phyloP scores from a whole-genome alignment of 2,329 filamentous ascomycete species.

The Colletotrichum sp. region DNA sequence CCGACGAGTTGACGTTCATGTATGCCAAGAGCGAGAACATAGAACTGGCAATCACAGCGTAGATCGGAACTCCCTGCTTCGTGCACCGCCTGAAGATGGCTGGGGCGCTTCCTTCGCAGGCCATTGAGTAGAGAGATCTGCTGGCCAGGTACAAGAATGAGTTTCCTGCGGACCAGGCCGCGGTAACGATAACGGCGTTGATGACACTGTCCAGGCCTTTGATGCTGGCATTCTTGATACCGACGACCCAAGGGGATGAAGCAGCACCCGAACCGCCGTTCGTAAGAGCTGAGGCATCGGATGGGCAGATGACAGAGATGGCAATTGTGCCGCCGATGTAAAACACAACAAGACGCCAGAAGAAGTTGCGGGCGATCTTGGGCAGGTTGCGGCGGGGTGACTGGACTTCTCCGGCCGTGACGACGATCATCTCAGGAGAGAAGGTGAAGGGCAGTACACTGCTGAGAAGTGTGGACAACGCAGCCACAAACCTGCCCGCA shows the following conservation, averaged over 20 bases:
- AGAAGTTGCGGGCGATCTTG: constrained; percentile 25
- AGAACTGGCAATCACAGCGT: constrained; percentile 50
- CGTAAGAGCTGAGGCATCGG: constrained; percentile 49
- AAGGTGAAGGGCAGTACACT: constrained; percentile 22
- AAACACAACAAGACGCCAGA: constrained; percentile 35
- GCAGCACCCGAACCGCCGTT: constrained; percentile 33
- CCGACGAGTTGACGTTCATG: constrained; percentile 59
- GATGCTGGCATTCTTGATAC: constrained; percentile 57
- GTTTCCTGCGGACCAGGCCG: constrained; percentile 55
- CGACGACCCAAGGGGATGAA: constrained; percentile 52
- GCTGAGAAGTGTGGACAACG: constrained; percentile 9
- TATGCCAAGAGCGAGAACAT: constrained; percentile 69
- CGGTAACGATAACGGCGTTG: constrained; percentile 58
- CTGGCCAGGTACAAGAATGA: constrained; percentile 60
- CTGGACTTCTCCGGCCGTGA: constrained; percentile 26
- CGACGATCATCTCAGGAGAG: constrained; percentile 23
- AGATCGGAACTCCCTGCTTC: not conserved
- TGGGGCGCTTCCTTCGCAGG: not conserved
- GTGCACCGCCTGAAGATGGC: not conserved
- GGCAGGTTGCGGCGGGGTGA: constrained; percentile 50
- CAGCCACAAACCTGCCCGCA: constrained; percentile 11
- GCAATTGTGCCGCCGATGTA: constrained; percentile 57
- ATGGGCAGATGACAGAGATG: constrained; percentile 57
- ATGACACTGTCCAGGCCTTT: constrained; percentile 57
- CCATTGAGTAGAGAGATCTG: constrained; percentile 44